These are phyloP conservation scores for Yamadazyma dendronema DNA, from an alignment of 1,139 yeast species.

Conservation along the genomic window DNA sequence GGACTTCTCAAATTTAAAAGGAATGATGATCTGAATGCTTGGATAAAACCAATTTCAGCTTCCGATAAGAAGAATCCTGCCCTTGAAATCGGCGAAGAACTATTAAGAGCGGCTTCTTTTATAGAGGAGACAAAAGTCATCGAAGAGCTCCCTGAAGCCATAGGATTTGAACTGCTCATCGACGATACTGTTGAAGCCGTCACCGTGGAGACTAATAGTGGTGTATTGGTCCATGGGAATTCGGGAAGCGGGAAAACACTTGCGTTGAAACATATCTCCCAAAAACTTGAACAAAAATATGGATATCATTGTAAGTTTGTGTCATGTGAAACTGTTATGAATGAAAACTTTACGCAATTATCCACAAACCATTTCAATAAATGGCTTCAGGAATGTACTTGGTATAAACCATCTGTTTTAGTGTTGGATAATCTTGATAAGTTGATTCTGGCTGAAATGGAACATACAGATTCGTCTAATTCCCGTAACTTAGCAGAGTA, in stretches of 20 bases:
- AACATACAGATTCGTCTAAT: conserved; percentile 61
- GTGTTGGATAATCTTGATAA: conserved; percentile 82
- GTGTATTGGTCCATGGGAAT: conserved; percentile 65
- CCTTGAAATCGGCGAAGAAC: conserved; percentile 54
- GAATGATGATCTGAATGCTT: conserved; percentile 40
- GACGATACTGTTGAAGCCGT: conserved; percentile 44
- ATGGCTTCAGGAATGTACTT: conserved; percentile 60
- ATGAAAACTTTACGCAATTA: conserved; percentile 52
- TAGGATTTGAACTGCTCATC: conserved; percentile 57
- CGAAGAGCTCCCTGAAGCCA: conserved; percentile 28
- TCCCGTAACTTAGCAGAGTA: conserved; percentile 59
- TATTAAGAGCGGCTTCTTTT: conserved; percentile 51
- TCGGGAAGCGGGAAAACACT: conserved; percentile 82
- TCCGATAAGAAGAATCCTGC: conserved; percentile 27
- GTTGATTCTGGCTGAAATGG: conserved; percentile 69
- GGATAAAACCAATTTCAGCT: conserved; percentile 38
- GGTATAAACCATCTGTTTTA: conserved; percentile 78
- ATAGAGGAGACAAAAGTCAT: conserved; percentile 24
- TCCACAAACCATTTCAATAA: conserved; percentile 42
- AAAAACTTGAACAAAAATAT: conserved; percentile 28
- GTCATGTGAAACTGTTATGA: conserved; percentile 55
- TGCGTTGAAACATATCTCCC: conserved; percentile 43
- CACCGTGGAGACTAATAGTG: conserved; percentile 46
- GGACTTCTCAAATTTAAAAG: conserved; percentile 57
- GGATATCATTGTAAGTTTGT: conserved; percentile 46